Base-by-base conservation (phyloP, 192 early-diverging fungal species). In the Coemansia sp. region DNA sequence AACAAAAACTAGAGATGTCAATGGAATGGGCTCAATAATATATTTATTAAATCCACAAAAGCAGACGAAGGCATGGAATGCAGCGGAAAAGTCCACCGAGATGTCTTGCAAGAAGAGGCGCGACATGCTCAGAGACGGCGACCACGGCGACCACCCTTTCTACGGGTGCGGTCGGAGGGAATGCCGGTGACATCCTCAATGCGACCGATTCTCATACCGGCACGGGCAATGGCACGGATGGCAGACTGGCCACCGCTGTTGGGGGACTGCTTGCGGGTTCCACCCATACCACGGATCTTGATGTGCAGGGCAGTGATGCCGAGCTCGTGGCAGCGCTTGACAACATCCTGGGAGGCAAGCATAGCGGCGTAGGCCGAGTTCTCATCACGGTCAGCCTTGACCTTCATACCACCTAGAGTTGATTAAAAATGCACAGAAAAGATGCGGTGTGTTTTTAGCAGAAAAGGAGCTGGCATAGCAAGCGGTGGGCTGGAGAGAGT, bases 371-470 rank as follows among this genome's bases (percentile, higher is more conserved):
- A 99, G 58, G 97, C 92, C 59, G 97, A 97, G 45, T 95, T 92
- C 80, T 99, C 97, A 78, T 99, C 97, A 85, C 97, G 95, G 80
- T 99, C 97, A 46, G 94, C 91, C 90, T 99, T 99, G 73, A 99
- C 97, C 86, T 94, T 98, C 97, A 99, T 99, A 62, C 97, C 97
- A 85, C 94, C 94, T 94, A 64, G 37, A 59, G 2, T 44, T 32
- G 10, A 53, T 41, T 30, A 18, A n/a, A 34, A 64, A 24, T 1
- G 30, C 34, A 20, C 28, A 23, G 18, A 24, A 39, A 22, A 52
- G 30, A 60, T 19, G 13, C 28, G 40, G 42, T 34, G 46, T 22
- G 22, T 47, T 35, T 9, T 44, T 44, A 44, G 33, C 46, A 36
- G 10, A 18, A 48, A 35, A 48, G 17, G 30, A 33, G 32, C 46